Evolutionary conservation across 768 basidiomycete species (phyloP).

Genomic region (Hygrocybe coccinea): DNA sequence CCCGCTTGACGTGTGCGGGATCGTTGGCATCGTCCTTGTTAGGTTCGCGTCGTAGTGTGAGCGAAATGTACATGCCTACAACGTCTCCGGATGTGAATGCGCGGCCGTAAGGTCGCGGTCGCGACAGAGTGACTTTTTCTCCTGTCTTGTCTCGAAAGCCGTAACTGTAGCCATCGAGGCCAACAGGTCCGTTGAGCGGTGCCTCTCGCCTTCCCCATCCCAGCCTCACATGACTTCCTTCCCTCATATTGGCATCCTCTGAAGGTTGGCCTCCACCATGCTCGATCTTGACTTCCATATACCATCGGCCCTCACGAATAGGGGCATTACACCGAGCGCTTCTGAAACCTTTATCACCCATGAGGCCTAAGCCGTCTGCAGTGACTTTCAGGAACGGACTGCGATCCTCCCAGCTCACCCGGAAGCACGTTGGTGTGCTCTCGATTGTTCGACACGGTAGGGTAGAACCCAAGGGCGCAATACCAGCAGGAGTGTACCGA

Average conservation of each 20-base stretch:
- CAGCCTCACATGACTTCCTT: conserved; percentile 80
- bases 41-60: conserved; percentile 64
- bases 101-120: conserved; percentile 71
- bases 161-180: conserved; percentile 91
- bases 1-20: conserved; percentile 78
- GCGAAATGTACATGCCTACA: conserved; percentile 87
- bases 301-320: conserved; percentile 87
- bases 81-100: conserved; percentile 80
- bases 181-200: conserved; percentile 88
- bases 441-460: conserved; percentile 77
- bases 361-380: conserved; percentile 68
- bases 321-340: conserved; percentile 88
- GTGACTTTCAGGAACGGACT: conserved; percentile 75
- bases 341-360: conserved; percentile 85
- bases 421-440: conserved; percentile 60
- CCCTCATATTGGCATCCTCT: conserved; percentile 44
- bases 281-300: conserved; percentile 82
- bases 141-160: conserved; percentile 88
- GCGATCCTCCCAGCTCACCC: conserved; percentile 90
- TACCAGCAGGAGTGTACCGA: conserved; percentile 76
- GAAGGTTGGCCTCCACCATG: conserved; percentile 63
- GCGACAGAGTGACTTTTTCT: conserved; percentile 82
- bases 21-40: conserved; percentile 63
- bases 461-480: conserved; percentile 52
- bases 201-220: conserved; percentile 93